Evolutionary conservation across 805 yeast species (phyloP), one percentile per base, ranked within the genome.

Genomic region (Candida methanosorbosa): DNA sequence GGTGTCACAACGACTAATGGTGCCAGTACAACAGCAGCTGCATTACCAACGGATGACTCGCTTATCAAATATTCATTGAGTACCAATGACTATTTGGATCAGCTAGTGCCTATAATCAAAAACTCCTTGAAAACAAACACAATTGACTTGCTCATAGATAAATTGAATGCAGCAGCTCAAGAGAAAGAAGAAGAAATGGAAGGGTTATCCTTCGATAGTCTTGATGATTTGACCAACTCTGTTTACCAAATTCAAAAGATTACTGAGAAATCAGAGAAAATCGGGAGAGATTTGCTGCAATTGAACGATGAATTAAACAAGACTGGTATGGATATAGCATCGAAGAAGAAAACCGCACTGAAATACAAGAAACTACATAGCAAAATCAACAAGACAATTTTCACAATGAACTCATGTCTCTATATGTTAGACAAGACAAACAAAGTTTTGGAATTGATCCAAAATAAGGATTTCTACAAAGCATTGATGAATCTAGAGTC

Each of bases 361-460:
- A 75, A 74, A 34, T 63, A 75, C 39, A 81, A 80, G 45, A 78
- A 77, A 43, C 72, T 81, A 6, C 67, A 76, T 14, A 61, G 63
- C 34, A 83, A 82, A 52, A 78, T 90, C 40, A 72, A 73, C 35
- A 85, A 82, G 44, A 80, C 95, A 0, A 72, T 72, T 7, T 67
- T 72, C 27, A 75, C 85, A 16, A 72, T 90, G 24, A 75, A 72
- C 36, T 68, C 78, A 33, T 81, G 94, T 44, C 64, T 88, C 18
- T 86, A 81, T 43, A 88, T 88, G 9, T 66, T 90, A 36, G 95
- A 88, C 49, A 70, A 82, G 45, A 82, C 94, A 13, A 88, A 87
- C 57, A 82, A 78, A 48, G 83, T 87, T 32, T 85, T 86, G 51
- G 88, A 83, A 27, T 63, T 88, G 50, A 81, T 86, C 40, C 72